Evolutionary conservation across 2,329 filamentous ascomycete genomes (phyloP), one percentile per base, ranked within the genome.

Genomic region (Stagonosporopsis cucurbitacearum): DNA sequence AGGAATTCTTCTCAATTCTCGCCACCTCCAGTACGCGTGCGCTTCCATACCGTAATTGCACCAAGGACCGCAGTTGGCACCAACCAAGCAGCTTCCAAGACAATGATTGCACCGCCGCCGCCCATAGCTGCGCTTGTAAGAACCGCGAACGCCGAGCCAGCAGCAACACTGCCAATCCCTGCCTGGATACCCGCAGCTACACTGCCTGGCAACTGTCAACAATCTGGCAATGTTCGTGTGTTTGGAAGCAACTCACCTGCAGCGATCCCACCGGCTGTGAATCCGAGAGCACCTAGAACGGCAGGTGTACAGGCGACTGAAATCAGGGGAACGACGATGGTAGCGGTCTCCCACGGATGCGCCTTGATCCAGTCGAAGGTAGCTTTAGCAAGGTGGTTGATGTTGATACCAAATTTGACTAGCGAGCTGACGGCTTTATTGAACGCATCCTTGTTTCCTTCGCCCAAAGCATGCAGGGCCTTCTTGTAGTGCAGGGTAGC

Each of bases 61-160:
- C 20, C 15, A 6, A 37, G 23, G 1, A 43, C 22, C 4, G 32
- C 32, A 6, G 23, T 26, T 13, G 40, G 39, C 6, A 44, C 13
- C 2, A 17, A 22, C 22, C 30, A 42, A 15, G 11, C 41, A 8
- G 6, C 20, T 12, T 54, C 59, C 13, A 61, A 33, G 2, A 69
- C 57, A n/a, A 64, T 48, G 2, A 25, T 7, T 5, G 42, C 48
- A 2, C 66, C 66, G 33, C 47, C 66, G 0, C 70, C 70, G 6
- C 54, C 65, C 66, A 69, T 73, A 4, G 47, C 61, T 0, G 69
- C 70, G 30, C 68, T 71, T 2, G 63, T 64, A 3, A 67, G 49
- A 2, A 54, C 48, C 1, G 69, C 40, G 19, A 73, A 72, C 0
- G 58, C n/a, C 0, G 63, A 64, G 15, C 60, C 54, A 0, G 63